Conservation (phyloP, 768 basidiomycete species). For the Tricholoma hemisulphureum region DNA sequence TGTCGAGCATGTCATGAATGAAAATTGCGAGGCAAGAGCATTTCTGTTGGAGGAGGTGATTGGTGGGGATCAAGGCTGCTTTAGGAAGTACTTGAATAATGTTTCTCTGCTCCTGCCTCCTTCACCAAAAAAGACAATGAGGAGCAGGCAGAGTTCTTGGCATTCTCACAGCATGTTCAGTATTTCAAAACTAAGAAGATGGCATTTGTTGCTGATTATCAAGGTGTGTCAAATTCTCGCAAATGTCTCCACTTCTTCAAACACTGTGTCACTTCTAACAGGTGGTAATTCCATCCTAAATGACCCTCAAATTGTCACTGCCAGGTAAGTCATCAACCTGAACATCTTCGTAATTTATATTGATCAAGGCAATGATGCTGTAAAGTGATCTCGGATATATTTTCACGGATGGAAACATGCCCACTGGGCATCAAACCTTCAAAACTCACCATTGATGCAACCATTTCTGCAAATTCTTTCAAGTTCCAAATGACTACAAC, state of each 20-base stretch:
- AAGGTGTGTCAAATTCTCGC: slow-evolving; percentile 17
- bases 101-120: slow-evolving; percentile 10
- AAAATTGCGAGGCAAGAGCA: neutral
- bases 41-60: slow-evolving; percentile 22
- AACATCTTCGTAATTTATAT: neutral
- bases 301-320: too few species aligned
- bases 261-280: slow-evolving; percentile 33
- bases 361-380: too few species aligned
- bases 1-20: neutral
- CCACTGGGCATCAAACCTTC: slow-evolving; percentile 3
- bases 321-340: neutral
- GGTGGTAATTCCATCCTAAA: slow-evolving; percentile 38
- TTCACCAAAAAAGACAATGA: neutral
- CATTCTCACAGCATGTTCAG: slow-evolving; percentile 29
- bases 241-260: slow-evolving; percentile 26
- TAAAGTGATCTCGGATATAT: slow-evolving; percentile 9
- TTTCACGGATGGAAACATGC: slow-evolving; percentile 12
- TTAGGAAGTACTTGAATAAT: slow-evolving; percentile 26
- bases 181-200: slow-evolving; percentile 19
- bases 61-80: slow-evolving; percentile 6
- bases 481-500: slow-evolving; percentile 10
- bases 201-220: slow-evolving; percentile 26
- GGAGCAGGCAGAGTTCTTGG: slow-evolving; percentile 16
- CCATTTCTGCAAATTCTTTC: slow-evolving; percentile 12
- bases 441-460: slow-evolving; percentile 11